These are phyloP conservation scores for Aspergillus wentii DNA, from an alignment of 495 filamentous ascomycete genomes.

Conservation along the genomic window DNA sequence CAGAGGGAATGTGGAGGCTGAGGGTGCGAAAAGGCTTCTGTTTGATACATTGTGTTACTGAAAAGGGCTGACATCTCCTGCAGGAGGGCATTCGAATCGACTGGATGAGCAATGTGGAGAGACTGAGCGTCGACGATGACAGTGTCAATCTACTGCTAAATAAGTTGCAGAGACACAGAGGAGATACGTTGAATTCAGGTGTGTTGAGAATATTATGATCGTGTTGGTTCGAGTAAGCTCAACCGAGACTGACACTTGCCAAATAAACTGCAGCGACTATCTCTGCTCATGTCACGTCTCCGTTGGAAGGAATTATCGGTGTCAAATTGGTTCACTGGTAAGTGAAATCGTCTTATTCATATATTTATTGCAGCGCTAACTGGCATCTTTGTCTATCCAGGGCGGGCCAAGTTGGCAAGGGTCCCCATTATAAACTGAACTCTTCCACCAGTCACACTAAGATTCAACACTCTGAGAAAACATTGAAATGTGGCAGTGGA, in stretches of 20 bases:
- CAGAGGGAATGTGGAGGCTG: slow-evolving; percentile 40
- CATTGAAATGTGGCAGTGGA: slow-evolving; percentile 53
- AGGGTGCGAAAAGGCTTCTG: too few relatives aligned
- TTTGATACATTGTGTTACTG: neutral
- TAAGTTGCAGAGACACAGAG: slow-evolving; percentile 41
- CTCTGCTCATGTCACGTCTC: slow-evolving; percentile 42
- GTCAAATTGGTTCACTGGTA: slow-evolving; percentile 63
- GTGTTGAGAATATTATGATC: slow-evolving; percentile 14
- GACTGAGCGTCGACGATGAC: slow-evolving; percentile 28
- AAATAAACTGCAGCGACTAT: slow-evolving; percentile 25
- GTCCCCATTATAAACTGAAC: slow-evolving; percentile 61
- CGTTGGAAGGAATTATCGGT: slow-evolving; percentile 55
- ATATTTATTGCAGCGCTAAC: neutral
- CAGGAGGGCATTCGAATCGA: slow-evolving; percentile 38
- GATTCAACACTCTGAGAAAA: slow-evolving; percentile 40
- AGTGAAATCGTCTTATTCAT: slow-evolving; percentile 24
- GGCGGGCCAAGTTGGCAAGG: slow-evolving; percentile 42
- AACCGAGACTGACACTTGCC: too few relatives aligned
- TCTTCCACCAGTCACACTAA: slow-evolving; percentile 37
- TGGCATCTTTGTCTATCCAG: slow-evolving; percentile 12
- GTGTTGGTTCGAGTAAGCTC: neutral
- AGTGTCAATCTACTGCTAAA: slow-evolving; percentile 35
- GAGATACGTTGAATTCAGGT: slow-evolving; percentile 55
- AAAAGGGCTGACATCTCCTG: slow-evolving; percentile 3
- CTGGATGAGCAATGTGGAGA: slow-evolving; percentile 46